A percentile compares a stretch with the other conserved stretches of the same genome.
Evolutionary conservation across 2,329 filamentous ascomycete species (phyloP).

Genomic region (Echinosphaeria canescens): DNA sequence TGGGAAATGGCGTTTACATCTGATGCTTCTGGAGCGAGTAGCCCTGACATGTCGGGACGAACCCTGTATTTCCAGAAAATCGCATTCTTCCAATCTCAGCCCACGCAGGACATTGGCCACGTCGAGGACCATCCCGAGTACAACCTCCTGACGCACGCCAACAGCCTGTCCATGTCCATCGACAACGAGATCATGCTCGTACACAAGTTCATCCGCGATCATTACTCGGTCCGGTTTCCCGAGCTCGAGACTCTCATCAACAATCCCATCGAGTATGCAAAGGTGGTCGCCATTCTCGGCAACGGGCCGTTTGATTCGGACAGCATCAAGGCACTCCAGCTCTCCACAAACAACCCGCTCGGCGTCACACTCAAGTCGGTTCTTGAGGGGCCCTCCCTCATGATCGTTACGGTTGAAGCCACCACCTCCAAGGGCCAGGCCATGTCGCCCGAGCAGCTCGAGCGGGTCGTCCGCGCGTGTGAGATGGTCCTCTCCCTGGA

Average conservation of each 20-base stretch:
- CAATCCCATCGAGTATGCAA: conserved; percentile 86
- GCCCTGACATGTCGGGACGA: conserved; percentile 41
- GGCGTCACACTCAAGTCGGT: conserved; percentile 57
- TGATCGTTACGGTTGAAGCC: conserved; percentile 91
- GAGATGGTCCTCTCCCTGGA: conserved; percentile 79
- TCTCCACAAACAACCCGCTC: conserved; percentile 58
- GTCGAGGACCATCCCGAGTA: conserved; percentile 89
- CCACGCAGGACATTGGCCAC: conserved; percentile 52
- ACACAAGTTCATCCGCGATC: conserved; percentile 91
- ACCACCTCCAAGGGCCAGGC: conserved; percentile 70
- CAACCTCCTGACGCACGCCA: conserved; percentile 69
- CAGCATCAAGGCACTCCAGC: conserved; percentile 61
- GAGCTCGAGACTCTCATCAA: conserved; percentile 80
- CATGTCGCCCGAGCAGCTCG: conserved; percentile 54
- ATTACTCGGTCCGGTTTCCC: conserved; percentile 85
- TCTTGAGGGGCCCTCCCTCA: conserved; percentile 72
- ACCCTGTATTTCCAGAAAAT: conserved; percentile 61
- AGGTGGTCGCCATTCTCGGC: conserved; percentile 79
- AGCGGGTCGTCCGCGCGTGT: conserved; percentile 55
- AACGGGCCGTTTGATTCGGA: conserved; percentile 73
- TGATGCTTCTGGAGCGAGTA: conserved; percentile 27
- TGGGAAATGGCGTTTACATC: conserved; percentile 37
- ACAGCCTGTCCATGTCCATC: conserved; percentile 76
- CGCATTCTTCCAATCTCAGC: conserved; percentile 50
- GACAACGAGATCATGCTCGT: conserved; percentile 83